Conservation (phyloP, 2,329 filamentous ascomycete species). For the Lecanoromycetidae sp. region DNA sequence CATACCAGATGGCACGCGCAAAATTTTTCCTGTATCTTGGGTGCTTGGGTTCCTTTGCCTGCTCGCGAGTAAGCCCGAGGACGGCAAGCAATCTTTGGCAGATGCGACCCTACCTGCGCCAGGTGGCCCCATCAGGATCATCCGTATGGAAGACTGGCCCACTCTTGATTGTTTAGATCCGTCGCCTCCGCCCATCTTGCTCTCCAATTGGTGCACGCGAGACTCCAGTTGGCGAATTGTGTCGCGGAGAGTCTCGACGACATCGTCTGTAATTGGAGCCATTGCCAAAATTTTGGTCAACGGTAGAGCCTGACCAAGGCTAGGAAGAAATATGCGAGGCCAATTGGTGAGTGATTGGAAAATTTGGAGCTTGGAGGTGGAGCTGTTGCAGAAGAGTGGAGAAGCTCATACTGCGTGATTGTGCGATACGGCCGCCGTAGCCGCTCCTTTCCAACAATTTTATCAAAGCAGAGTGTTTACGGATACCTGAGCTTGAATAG, state of each 20-base stretch:
- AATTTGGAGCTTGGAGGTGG: neutral
- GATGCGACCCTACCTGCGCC: conserved; percentile 64
- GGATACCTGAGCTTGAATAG: too few relatives aligned
- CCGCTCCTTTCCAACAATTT: too few relatives aligned
- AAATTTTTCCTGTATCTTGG: conserved; percentile 96
- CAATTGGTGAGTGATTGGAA: neutral
- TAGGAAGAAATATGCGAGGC: neutral
- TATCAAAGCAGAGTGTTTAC: too few relatives aligned
- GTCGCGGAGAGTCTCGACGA: conserved; percentile 69
- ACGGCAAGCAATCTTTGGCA: neutral
- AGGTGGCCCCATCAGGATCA: conserved; percentile 95
- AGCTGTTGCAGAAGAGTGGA: neutral
- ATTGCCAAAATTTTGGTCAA: conserved; percentile 43
- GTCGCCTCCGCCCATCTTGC: conserved; percentile 46
- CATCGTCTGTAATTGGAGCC: conserved; percentile 75
- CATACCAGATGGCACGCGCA: conserved; percentile 87
- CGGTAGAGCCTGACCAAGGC: conserved; percentile 22
- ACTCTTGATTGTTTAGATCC: conserved; percentile 40
- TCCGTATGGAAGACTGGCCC: conserved; percentile 59
- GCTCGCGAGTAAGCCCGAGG: conserved; percentile 14
- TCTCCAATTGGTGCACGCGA: conserved; percentile 75
- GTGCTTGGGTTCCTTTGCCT: conserved; percentile 99
- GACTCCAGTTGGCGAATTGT: conserved; percentile 73
- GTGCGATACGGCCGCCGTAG: too few relatives aligned
- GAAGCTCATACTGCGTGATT: too few relatives aligned